Conservation (phyloP, 768 basidiomycete species). For the Crassisporium funariophilum region DNA sequence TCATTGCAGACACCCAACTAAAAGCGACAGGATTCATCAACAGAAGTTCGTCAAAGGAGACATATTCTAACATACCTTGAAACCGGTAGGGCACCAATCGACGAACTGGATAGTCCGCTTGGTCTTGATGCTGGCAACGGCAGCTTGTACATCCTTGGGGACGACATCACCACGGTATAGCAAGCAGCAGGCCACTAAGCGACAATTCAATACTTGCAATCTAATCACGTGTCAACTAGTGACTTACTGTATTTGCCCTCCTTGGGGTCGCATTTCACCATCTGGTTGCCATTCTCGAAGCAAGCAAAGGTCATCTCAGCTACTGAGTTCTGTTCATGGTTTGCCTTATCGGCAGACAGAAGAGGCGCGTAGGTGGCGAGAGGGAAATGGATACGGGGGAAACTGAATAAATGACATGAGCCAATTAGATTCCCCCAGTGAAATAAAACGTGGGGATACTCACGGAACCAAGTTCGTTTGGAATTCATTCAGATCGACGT, state of each 20-base stretch:
- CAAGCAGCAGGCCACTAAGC: conserved; percentile 82
- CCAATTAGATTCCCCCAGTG: conserved; percentile 2
- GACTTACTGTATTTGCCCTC: conserved; percentile 96
- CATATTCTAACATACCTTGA: conserved; percentile 53
- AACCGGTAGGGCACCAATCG: conserved; percentile 97
- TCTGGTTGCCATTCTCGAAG: conserved; percentile 95
- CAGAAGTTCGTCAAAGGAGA: not conserved
- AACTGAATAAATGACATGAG: conserved; percentile 45
- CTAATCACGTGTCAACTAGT: not conserved
- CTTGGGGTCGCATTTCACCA: conserved; percentile 93
- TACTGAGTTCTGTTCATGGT: conserved; percentile 95
- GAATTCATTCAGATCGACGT: conserved; percentile 97
- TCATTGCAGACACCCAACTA: conserved; percentile 93
- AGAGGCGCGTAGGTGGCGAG: conserved; percentile 94
- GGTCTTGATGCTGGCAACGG: conserved; percentile 92
- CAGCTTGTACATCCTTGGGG: conserved; percentile 91
- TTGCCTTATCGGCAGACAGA: conserved; percentile 91
- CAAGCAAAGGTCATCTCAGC: conserved; percentile 98
- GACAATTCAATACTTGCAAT: conserved; percentile 1
- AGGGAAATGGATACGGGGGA: conserved; percentile 98
- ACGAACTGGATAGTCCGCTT: conserved; percentile 98
- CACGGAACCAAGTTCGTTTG: conserved; percentile 98
- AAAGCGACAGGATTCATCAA: not conserved
- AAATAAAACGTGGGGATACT: conserved; percentile 33
- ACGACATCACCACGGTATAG: conserved; percentile 96